phyloP scores from a whole-genome alignment of 2,329 filamentous ascomycete genomes.

The Phoma sp. region DNA sequence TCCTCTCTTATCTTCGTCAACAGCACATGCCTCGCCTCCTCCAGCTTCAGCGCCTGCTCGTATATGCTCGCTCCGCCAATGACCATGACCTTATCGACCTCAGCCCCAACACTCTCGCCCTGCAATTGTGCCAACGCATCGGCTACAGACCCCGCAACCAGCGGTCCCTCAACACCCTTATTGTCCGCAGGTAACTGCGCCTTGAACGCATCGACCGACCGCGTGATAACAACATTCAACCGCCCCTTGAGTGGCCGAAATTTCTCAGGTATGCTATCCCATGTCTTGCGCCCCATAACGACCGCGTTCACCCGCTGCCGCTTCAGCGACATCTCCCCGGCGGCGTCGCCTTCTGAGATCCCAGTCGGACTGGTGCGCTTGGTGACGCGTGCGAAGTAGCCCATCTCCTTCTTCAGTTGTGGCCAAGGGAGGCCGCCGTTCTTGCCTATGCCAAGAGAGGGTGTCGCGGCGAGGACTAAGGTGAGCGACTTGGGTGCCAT shows the following conservation, averaged over 20 bases:
- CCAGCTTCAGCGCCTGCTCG: constrained; percentile 66
- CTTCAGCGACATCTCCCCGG: not conserved
- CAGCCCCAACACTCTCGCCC: not conserved
- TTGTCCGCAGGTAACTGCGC: not conserved
- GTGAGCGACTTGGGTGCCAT: constrained; percentile 65
- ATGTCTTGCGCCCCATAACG: constrained; percentile 97
- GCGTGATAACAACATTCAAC: constrained; percentile 81
- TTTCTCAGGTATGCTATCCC: constrained; percentile 81
- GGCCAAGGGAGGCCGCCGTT: constrained; percentile 86
- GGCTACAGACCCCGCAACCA: constrained; percentile 63
- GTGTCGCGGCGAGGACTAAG: constrained; percentile 93
- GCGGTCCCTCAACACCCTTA: constrained; percentile 45
- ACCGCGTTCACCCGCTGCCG: constrained; percentile 63
- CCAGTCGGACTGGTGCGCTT: constrained; percentile 61
- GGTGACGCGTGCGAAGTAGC: constrained; percentile 90
- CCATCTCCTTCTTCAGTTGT: constrained; percentile 87
- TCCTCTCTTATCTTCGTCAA: constrained; percentile 72
- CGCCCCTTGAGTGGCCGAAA: constrained; percentile 82
- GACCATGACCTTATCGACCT: constrained; percentile 66
- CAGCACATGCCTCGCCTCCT: constrained; percentile 67
- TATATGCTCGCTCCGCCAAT: constrained; percentile 94
- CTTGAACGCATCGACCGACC: constrained; percentile 41
- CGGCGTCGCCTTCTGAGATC: constrained; percentile 9
- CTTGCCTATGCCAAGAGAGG: constrained; percentile 84
- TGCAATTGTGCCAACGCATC: constrained; percentile 58